Conservation (phyloP, 2,329 filamentous ascomycete species). For the Chrysoporthe puriensis region DNA sequence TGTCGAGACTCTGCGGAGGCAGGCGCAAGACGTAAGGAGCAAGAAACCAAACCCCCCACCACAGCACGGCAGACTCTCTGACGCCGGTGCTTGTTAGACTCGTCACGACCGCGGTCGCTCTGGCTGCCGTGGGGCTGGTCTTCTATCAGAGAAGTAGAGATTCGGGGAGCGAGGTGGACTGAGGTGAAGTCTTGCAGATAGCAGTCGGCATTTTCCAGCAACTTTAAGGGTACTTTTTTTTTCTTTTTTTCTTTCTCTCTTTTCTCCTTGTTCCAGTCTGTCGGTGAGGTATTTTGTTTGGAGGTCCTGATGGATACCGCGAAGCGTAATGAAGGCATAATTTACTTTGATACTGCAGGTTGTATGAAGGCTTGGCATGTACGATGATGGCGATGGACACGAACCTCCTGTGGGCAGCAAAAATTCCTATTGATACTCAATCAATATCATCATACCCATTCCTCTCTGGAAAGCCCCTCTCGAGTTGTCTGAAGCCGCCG, state of each 20-base stretch:
- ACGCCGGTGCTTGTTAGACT: conserved; percentile 28
- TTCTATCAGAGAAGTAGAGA: conserved; percentile 15
- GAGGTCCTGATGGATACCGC: background rate
- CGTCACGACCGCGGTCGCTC: conserved; percentile 25
- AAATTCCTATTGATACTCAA: background rate
- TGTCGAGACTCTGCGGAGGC: conserved; percentile 26
- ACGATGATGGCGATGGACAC: conserved; percentile 14
- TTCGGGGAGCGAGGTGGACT: conserved; percentile 11
- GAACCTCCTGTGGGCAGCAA: background rate
- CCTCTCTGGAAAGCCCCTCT: background rate
- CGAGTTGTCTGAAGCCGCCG: background rate
- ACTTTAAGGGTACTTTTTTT: background rate
- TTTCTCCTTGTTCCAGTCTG: background rate
- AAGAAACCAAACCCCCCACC: conserved; percentile 18
- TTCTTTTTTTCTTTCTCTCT: background rate
- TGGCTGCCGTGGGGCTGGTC: conserved; percentile 23
- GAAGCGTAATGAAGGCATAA: conserved; percentile 7
- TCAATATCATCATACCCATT: background rate
- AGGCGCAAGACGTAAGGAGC: conserved; percentile 29
- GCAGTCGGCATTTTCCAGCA: background rate
- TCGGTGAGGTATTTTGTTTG: background rate
- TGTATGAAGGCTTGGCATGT: conserved; percentile 13
- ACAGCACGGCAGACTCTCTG: conserved; percentile 25
- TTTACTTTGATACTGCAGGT: background rate
- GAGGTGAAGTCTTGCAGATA: background rate